Evolutionary conservation across 73 alveolate species (phyloP), one percentile per base, ranked within the genome.

Genomic region (Diophrys appendiculata): DNA sequence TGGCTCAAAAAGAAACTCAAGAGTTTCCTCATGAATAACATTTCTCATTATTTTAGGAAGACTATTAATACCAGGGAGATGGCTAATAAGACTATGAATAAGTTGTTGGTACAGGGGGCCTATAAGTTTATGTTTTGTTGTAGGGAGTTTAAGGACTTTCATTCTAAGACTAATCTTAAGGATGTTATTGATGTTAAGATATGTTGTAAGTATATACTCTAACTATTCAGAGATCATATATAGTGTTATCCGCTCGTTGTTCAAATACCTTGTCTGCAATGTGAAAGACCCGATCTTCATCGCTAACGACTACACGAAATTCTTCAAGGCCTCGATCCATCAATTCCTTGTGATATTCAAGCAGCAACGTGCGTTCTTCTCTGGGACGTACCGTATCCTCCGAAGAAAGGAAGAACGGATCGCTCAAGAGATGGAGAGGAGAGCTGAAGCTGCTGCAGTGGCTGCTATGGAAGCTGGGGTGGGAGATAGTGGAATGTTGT

Each of bases 1-100:
- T 87, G 94, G 94, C 88, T 87, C 43, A 87, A 80, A 82, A 81
- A 55, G 77, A 87, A 87, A 43, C 81, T 87, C 0, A 87, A 87
- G 73, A 71, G 83, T 13, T 87, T 81, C 83, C 69, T 87, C 52
- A 80, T 87, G 94, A 77, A 81, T 73, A 87, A 87, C 69, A 65
- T 87, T 30, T 23, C 80, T 23, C 77, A 72, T 73, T 87, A 87
- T 52, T 87, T 87, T 68, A 72, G 73, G 34, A 33, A 65, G 52
- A 74, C 84, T 0, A 74, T 87, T 55, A 87, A 80, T 64, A 69
- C 73, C 23, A 30, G 29, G 29, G 83, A 53, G 64, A 72, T 43
- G 33, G 90, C 90, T 31, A 72, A 74, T 65, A 52, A 35, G 30
- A 87, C 94, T 18, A 53, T 87, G 52, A 75, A 64, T 43, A 87